These are phyloP conservation scores for Lentithecium fluviatile DNA, from an alignment of 495 filamentous ascomycete species.

Conservation along the genomic window DNA sequence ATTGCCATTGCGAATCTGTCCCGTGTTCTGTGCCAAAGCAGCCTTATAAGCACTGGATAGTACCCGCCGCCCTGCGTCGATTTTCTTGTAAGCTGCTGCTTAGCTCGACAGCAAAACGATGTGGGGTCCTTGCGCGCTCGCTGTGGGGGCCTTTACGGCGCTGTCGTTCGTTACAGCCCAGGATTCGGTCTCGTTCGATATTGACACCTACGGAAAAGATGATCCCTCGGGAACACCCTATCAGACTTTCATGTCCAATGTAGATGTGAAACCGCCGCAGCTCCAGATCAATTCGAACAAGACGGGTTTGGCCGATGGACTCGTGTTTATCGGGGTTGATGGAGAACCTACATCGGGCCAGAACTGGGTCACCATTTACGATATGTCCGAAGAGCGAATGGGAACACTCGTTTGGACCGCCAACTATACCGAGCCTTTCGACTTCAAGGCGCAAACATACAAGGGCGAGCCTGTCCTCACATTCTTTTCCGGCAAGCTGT, in stretches of 20 bases:
- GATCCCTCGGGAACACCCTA: conserved; percentile 5
- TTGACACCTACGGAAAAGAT: conserved; percentile 4
- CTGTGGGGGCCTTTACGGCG: neutral
- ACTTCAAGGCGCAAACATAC: conserved; percentile 14
- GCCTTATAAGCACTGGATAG: no score
- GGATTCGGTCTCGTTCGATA: conserved; percentile 7
- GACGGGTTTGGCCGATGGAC: neutral
- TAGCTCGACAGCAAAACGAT: no score
- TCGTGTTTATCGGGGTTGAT: conserved; percentile 3
- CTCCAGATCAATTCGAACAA: conserved; percentile 13
- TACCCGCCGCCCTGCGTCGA: no score
- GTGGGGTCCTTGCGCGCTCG: no score
- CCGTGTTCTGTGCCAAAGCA: no score
- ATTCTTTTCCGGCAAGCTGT: conserved; percentile 2
- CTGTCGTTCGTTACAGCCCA: neutral
- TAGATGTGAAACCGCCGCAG: conserved; percentile 2
- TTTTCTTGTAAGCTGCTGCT: no score
- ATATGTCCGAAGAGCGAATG: conserved; percentile 15
- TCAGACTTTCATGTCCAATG: conserved; percentile 10
- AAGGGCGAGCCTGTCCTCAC: conserved; percentile 7
- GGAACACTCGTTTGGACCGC: conserved; percentile 8
- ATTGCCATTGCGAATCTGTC: no score
- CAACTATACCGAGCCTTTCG: conserved; percentile 8
- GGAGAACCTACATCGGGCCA: conserved; percentile 7
- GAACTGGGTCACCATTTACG: conserved; percentile 4